Conservation (phyloP, 306 rosid species). For the Begonia peltatifolia region DNA sequence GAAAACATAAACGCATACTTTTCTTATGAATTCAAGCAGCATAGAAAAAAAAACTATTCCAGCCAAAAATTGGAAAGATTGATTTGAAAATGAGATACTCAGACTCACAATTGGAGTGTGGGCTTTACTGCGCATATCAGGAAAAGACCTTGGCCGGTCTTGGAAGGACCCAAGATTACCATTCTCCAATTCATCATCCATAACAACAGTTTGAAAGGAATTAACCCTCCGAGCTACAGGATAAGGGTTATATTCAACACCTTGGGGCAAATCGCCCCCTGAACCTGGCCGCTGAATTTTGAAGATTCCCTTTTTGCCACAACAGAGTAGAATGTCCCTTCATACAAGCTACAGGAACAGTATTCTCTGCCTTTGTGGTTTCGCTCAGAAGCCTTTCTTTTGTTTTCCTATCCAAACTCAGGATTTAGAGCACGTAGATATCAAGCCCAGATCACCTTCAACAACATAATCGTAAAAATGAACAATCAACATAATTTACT, state of each 20-base stretch:
- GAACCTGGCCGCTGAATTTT: constrained; percentile 91
- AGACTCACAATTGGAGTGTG: constrained; percentile 64
- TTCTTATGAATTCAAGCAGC: too few relatives aligned
- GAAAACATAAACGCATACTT: too few relatives aligned
- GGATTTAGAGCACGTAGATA: too few relatives aligned
- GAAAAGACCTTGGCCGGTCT: constrained; percentile 72
- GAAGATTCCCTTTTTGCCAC: constrained; percentile 23
- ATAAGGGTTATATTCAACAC: constrained; percentile 58
- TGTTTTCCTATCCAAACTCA: too few relatives aligned
- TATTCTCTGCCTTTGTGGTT: not conserved
- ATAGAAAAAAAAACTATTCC: too few relatives aligned
- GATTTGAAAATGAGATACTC: constrained; percentile 1
- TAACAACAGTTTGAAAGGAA: constrained; percentile 42
- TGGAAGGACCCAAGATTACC: constrained; percentile 56
- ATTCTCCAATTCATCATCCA: constrained; percentile 61
- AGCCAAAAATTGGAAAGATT: not conserved
- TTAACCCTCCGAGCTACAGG: constrained; percentile 59
- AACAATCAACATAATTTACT: too few relatives aligned
- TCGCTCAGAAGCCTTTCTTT: too few relatives aligned
- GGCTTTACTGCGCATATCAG: constrained; percentile 80
- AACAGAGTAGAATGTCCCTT: constrained; percentile 4
- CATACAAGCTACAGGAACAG: not conserved
- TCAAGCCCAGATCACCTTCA: too few relatives aligned
- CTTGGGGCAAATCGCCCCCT: constrained; percentile 99
- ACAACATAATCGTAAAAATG: too few relatives aligned